phyloP scores from a whole-genome alignment of 148 eudicot genomes.

The Fallopia convolvulus region DNA sequence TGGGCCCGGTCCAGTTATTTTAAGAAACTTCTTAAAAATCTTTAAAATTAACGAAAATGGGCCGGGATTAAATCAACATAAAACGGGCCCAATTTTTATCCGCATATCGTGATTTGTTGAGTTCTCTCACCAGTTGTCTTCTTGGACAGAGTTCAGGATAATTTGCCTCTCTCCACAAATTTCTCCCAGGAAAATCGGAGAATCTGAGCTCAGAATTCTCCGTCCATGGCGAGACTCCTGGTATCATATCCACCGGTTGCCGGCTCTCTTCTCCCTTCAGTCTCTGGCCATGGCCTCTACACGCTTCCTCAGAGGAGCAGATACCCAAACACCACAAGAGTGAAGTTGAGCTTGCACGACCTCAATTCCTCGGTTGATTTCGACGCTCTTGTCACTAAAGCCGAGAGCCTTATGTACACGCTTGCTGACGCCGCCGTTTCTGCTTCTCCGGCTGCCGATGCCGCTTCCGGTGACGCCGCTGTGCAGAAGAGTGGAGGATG shows the following conservation, averaged over 20 bases:
- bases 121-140: too few relatives aligned
- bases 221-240: constrained; percentile 84
- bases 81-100: neutral
- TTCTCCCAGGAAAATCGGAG: neutral
- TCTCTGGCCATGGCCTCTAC: constrained; percentile 26
- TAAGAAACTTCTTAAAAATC: too few relatives aligned
- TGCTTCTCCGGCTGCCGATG: constrained; percentile 38
- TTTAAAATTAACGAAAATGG: neutral
- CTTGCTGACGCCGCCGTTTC: constrained; percentile 90
- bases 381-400: constrained; percentile 33
- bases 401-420: constrained; percentile 74
- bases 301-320: constrained; percentile 28
- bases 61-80: neutral
- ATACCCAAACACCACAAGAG: constrained; percentile 35
- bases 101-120: neutral
- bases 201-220: neutral
- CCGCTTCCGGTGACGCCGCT: constrained; percentile 20
- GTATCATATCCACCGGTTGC: constrained; percentile 69
- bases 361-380: constrained; percentile 38
- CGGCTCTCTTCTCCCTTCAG: constrained; percentile 44
- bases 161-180: constrained; percentile 5
- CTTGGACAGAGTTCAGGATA: neutral
- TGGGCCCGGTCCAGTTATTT: neutral
- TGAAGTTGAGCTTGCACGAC: constrained; percentile 51
- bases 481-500: constrained; percentile 82